Base-by-base conservation (phyloP, 1,284 basidiomycete species). In the Schizopora paradoxa region DNA sequence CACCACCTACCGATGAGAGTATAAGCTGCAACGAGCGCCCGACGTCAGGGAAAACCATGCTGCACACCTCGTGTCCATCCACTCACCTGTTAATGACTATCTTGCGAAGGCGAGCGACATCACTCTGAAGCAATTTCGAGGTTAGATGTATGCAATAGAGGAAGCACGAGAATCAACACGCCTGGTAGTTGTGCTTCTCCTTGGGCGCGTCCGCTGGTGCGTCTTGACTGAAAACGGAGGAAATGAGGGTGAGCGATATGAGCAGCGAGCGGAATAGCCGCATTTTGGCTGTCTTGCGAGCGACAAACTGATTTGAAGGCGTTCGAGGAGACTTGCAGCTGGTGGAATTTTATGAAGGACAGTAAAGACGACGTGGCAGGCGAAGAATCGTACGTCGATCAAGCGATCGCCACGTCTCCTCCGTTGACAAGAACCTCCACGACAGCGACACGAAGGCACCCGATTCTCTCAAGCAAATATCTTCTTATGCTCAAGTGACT, bases 61-160 rank as follows among this genome's bases (percentile, higher is more conserved):
- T n/a, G n/a, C n/a, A n/a, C n/a, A n/a, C n/a, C n/a, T n/a, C n/a
- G n/a, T n/a, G n/a, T n/a, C n/a, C n/a, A n/a, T n/a, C n/a, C n/a
- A n/a, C 68, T 48, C 55, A 75, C 84, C 85, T 88, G 68, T 93
- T 89, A 58, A 95, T 91, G 52, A 95, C 92, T 52, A 96, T 91
- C 56, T 86, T 89, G 49, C 93, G 80, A 52, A 96, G 76, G 56
- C 91, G 86, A 27, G 90, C 77, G 51, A 95, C 91, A 66, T 95
- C 92, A 57, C 90, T 93, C 91, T 95, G n/a, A 58, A 47, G 23
- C 32, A 41, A 10, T 6, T n/a, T 10, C 11, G 47, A 32, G 18
- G 41, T 43, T 44, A 31, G 41, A n/a, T n/a, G n/a, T n/a, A n/a
- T n/a, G 36, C 23, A 29, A 41, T 39, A 5, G 41, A 21, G 25